These are phyloP conservation scores for Quambalaria eucalypti DNA, from an alignment of 1,284 basidiomycete genomes.

Conservation along the genomic window DNA sequence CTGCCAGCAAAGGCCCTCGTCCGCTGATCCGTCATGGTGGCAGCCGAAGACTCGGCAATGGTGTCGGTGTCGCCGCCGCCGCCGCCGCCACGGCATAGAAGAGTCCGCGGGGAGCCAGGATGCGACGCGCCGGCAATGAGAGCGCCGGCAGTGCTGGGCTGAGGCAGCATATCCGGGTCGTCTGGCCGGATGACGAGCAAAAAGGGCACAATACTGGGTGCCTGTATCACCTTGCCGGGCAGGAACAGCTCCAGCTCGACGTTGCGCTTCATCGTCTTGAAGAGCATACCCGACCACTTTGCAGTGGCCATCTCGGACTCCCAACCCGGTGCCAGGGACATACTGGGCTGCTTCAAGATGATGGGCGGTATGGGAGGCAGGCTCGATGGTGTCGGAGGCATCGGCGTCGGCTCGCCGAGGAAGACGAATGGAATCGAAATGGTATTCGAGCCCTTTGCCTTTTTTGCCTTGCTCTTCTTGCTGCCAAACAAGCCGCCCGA, in stretches of 20 bases:
- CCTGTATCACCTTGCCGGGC: slow-evolving; percentile 19
- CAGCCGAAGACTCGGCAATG: too few relatives aligned
- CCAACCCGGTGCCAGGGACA: slow-evolving; percentile 25
- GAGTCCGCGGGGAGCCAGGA: not conserved
- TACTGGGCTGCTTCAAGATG: slow-evolving; percentile 14
- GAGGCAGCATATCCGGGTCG: slow-evolving; percentile 27
- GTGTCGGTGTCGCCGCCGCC: too few relatives aligned
- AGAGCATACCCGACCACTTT: slow-evolving; percentile 30
- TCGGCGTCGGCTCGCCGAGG: slow-evolving; percentile 25
- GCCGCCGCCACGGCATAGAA: not conserved
- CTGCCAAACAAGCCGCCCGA: slow-evolving; percentile 1
- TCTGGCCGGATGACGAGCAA: slow-evolving; percentile 30
- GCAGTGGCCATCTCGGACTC: slow-evolving; percentile 20
- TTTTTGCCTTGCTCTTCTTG: slow-evolving; percentile 17
- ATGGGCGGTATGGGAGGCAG: slow-evolving; percentile 23
- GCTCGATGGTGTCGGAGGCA: slow-evolving; percentile 23
- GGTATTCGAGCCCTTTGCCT: not conserved
- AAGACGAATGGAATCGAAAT: slow-evolving; percentile 38
- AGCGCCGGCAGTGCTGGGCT: not conserved
- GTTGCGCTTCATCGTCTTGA: slow-evolving; percentile 19
- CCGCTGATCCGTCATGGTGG: too few relatives aligned
- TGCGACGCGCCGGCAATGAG: not conserved
- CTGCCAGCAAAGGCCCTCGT: too few relatives aligned
- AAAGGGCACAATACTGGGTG: slow-evolving; percentile 32
- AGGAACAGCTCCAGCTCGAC: slow-evolving; percentile 26